These are phyloP conservation scores for Chenopodium berlandieri DNA, from an alignment of 148 eudicot species.

Conservation along the genomic window DNA sequence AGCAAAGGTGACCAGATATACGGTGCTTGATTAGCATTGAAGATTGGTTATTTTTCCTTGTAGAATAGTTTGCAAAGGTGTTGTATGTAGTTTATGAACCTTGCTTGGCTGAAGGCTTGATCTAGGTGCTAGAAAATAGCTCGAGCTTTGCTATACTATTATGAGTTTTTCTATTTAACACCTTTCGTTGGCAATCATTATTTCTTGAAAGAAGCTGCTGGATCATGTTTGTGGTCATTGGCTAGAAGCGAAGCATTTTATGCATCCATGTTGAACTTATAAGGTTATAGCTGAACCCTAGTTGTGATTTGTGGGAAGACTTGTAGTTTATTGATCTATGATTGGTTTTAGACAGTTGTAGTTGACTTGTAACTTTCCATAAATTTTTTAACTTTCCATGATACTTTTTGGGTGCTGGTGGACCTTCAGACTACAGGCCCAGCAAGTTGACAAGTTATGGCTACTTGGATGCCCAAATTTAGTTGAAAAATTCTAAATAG, in stretches of 20 bases:
- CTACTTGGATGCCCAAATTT: not conserved
- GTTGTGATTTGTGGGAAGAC: not conserved
- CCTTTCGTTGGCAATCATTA: not conserved
- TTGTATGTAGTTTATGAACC: no score
- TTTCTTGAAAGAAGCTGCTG: not conserved
- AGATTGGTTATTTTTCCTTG: no score
- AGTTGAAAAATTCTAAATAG: not conserved
- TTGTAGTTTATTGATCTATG: not conserved
- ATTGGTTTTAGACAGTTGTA: not conserved
- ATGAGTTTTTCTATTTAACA: not conserved
- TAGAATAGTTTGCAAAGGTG: no score
- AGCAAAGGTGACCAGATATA: no score
- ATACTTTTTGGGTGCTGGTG: not conserved
- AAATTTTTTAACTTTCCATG: not conserved
- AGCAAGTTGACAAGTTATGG: not conserved
- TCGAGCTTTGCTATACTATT: no score
- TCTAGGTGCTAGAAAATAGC: no score
- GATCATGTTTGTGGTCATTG: not conserved
- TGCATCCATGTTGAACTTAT: no score
- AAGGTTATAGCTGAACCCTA: not conserved
- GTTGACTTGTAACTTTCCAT: no score
- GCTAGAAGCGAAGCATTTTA: no score
- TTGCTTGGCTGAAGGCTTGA: no score
- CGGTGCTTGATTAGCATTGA: no score
- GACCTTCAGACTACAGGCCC: conserved; percentile 3